Conservation (phyloP, 2,329 filamentous ascomycete species). For the Pseudopithomyces maydicus region DNA sequence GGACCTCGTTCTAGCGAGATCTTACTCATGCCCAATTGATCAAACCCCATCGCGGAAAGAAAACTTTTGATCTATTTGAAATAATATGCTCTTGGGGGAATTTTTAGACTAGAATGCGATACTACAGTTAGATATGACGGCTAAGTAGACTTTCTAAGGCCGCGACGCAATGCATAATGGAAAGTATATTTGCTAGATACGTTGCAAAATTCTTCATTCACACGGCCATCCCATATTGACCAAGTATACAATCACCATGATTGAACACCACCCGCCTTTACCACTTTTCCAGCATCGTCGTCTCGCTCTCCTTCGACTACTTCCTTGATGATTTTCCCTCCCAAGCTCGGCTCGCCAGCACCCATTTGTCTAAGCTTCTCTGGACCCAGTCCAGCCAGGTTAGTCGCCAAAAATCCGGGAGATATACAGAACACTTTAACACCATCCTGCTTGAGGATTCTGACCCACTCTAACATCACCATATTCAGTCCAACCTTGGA, state of each 20-base stretch:
- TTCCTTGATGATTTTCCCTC: conserved; percentile 44
- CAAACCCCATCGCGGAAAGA: too few species aligned
- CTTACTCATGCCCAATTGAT: too few species aligned
- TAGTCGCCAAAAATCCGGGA: conserved; percentile 55
- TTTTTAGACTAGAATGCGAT: background rate
- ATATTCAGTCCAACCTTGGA: conserved; percentile 57
- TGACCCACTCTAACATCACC: conserved; percentile 55
- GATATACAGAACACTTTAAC: conserved; percentile 54
- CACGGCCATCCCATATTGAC: background rate
- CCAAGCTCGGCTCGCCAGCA: conserved; percentile 42
- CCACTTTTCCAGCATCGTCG: conserved; percentile 44
- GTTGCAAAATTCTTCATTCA: too few species aligned
- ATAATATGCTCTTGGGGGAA: background rate
- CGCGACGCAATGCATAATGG: too few species aligned
- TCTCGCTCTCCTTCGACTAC: conserved; percentile 49
- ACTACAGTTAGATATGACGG: too few species aligned
- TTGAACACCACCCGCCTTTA: conserved; percentile 17
- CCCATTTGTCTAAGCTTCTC: conserved; percentile 45
- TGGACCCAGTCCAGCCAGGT: conserved; percentile 42
- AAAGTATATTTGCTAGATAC: too few species aligned
- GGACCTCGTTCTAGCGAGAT: too few species aligned
- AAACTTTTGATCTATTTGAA: too few species aligned
- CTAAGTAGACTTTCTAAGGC: too few species aligned
- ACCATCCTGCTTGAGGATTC: conserved; percentile 50
- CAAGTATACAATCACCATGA: background rate